These are phyloP conservation scores for Choanephora cucurbitarum DNA, from an alignment of 371 early-diverging fungal genomes.

Conservation along the genomic window DNA sequence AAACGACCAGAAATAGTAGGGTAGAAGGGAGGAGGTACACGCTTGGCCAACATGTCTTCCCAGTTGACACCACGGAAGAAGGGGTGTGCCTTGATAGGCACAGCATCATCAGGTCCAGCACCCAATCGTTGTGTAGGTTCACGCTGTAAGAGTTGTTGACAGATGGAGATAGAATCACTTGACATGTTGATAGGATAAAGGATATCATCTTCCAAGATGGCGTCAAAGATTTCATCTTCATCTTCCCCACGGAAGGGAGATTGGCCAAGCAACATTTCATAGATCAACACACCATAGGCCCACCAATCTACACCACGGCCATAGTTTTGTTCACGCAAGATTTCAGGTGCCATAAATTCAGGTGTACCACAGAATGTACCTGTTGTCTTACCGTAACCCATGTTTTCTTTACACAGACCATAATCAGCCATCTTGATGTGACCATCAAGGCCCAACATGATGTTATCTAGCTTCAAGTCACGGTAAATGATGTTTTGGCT, in stretches of 20 bases:
- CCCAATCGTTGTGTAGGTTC: constrained; percentile 90
- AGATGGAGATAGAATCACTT: constrained; percentile 88
- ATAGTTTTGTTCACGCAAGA: constrained; percentile 80
- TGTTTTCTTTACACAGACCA: constrained; percentile 71
- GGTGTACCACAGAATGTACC: constrained; percentile 92
- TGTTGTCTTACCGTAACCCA: constrained; percentile 62
- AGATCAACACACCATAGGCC: constrained; percentile 91
- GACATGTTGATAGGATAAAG: constrained; percentile 91
- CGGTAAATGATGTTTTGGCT: constrained; percentile 52
- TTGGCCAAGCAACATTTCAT: constrained; percentile 95
- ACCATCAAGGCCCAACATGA: constrained; percentile 74
- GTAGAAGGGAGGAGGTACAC: constrained; percentile 85
- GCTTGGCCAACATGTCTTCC: constrained; percentile 85
- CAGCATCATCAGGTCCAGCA: constrained; percentile 78
- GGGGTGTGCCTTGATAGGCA: constrained; percentile 89
- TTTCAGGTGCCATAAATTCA: constrained; percentile 80
- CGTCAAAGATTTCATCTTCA: constrained; percentile 96
- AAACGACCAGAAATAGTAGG: constrained; percentile 80
- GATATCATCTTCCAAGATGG: constrained; percentile 93
- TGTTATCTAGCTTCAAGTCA: constrained; percentile 53
- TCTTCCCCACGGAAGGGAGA: constrained; percentile 95
- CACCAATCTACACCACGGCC: constrained; percentile 94
- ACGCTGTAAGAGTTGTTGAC: constrained; percentile 88
- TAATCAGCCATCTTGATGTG: constrained; percentile 99
- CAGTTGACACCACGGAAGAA: constrained; percentile 94